Conservation (phyloP, 495 filamentous ascomycete genomes). For the Aspergillus panamensis region DNA sequence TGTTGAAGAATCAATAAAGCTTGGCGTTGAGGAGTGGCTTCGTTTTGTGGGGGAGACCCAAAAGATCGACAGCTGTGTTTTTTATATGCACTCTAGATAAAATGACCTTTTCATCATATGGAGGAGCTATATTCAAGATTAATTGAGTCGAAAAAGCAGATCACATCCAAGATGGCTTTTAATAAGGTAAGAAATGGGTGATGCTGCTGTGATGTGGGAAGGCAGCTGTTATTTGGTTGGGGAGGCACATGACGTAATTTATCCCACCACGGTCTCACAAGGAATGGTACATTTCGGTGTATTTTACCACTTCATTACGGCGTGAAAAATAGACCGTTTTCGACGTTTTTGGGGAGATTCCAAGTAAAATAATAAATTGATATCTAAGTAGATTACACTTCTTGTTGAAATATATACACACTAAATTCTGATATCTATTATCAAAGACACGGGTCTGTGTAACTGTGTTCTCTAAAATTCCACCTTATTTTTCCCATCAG, state of each 20-base stretch:
- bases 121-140: too few species aligned
- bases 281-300: neutral
- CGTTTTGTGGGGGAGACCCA: too few species aligned
- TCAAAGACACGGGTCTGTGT: neutral
- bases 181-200: neutral
- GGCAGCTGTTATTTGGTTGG: neutral
- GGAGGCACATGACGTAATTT: neutral
- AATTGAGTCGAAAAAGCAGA: too few species aligned
- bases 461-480: neutral
- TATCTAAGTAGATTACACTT: too few species aligned
- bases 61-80: too few species aligned
- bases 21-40: slow-evolving; percentile 4
- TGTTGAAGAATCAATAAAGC: neutral
- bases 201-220: neutral
- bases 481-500: neutral
- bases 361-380: too few species aligned
- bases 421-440: neutral
- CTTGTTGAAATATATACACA: neutral
- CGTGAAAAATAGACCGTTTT: neutral
- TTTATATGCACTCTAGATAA: too few species aligned
- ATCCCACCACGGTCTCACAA: neutral
- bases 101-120: too few species aligned
- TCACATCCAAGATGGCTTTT: too few species aligned
- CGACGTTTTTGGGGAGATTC: neutral
- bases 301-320: neutral